Base-by-base conservation (phyloP, 2,329 filamentous ascomycete genomes). In the Monosporascus sp. region DNA sequence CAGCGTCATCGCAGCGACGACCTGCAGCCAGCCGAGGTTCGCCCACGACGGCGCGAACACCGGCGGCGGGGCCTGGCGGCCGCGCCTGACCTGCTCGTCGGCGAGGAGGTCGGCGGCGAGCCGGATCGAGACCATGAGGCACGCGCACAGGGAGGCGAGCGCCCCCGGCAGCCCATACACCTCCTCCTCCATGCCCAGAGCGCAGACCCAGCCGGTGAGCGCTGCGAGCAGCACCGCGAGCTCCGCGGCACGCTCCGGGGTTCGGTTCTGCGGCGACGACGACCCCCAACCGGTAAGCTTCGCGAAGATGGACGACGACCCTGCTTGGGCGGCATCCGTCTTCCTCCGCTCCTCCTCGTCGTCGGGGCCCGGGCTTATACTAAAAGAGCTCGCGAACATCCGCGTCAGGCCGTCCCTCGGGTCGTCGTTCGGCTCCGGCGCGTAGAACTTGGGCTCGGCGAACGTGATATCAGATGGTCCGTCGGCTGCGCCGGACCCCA, bases 341-440 rank as follows among this genome's bases (percentile, higher is more conserved):
- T 46, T 27, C 17, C 43, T 15, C 24, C 43, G 43, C 24, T 24
- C 17, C 2, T 43, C 39, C 18, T 43, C n/a, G 11, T 63, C 62
- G 31, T 68, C 65, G 43, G 64, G 65, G 41, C 52, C 53, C 24
- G 66, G 66, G 49, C 63, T 67, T 27, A 69, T 61, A 48, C 60
- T 69, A 44, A 69, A 69, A 3, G 66, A 68, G 43, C 48, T 62
- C 7, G 62, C 65, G 53, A 69, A 68, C 61, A 69, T 64, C 47
- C 55, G 66, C 15, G 65, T 67, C 17, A 69, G 58, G 24, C 57
- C 55, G 35, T 69, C 67, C 44, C 65, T 57, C 4, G 67, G 66
- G 48, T 69, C 67, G 46, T 69, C 60, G 17, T 56, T 58, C 3
- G 64, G 56, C 37, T 63, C 52, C 5, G 66, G 67, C 9, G 67